Conservation (phyloP, 2,329 filamentous ascomycete species). For the Aspergillus unguis region DNA sequence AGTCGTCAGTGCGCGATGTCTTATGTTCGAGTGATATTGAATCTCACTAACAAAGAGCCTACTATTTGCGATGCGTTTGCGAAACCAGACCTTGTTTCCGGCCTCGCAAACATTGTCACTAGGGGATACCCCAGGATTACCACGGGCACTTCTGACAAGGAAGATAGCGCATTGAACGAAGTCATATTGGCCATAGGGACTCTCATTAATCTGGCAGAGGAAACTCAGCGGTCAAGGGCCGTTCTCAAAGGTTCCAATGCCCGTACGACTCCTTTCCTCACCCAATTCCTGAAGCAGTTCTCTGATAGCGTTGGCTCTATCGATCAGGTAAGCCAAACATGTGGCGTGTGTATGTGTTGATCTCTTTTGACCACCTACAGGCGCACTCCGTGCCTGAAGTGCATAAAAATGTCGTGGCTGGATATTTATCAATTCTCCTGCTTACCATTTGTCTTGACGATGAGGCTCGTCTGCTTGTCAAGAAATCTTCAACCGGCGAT, state of each 20-base stretch:
- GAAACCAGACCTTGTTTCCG: conserved; percentile 34
- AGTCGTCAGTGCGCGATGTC: conserved; percentile 31
- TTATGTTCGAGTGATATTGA: conserved; percentile 70
- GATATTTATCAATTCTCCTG: conserved; percentile 79
- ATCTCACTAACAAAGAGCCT: conserved; percentile 77
- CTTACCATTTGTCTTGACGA: conserved; percentile 70
- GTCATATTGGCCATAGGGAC: conserved; percentile 76
- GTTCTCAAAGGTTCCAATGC: conserved; percentile 42
- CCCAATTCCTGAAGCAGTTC: conserved; percentile 63
- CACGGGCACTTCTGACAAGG: conserved; percentile 32
- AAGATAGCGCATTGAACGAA: conserved; percentile 63
- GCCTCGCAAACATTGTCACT: conserved; percentile 37
- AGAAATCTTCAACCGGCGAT: conserved; percentile 43
- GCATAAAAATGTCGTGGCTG: conserved; percentile 76
- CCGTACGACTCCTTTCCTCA: conserved; percentile 48
- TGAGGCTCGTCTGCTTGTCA: conserved; percentile 44
- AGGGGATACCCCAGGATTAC: conserved; percentile 31
- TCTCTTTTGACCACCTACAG: conserved; percentile 30
- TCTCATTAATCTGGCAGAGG: conserved; percentile 83
- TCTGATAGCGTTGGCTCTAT: conserved; percentile 63
- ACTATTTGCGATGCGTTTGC: conserved; percentile 68
- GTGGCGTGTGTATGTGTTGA: conserved; percentile 10
- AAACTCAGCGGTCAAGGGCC: conserved; percentile 61
- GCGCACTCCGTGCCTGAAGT: conserved; percentile 63
- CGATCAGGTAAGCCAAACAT: conserved; percentile 58